Evolutionary conservation across 805 yeast species (phyloP).

Genomic region (Candida hungchunana): DNA sequence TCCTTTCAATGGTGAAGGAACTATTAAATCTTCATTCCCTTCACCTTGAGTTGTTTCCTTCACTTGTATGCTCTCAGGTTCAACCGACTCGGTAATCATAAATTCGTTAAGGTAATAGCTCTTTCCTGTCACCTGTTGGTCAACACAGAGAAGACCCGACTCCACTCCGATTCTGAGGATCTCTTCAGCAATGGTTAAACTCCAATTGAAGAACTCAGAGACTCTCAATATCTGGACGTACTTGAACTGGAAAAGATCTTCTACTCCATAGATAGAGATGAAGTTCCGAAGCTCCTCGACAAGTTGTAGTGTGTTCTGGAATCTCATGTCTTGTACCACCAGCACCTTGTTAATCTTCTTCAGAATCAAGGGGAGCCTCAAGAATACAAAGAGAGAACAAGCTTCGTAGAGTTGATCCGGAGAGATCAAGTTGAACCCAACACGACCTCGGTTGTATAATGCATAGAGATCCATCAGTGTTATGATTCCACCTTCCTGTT

Average conservation of each 20-base stretch:
- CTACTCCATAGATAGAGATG: constrained; percentile 28
- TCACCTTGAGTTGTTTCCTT: constrained; percentile 1
- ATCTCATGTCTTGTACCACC: constrained; percentile 38
- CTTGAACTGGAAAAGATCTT: constrained; percentile 24
- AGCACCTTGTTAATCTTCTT: constrained; percentile 34
- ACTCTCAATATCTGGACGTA: constrained; percentile 25
- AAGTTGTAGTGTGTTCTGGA: constrained; percentile 31
- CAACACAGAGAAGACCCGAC: constrained; percentile 56
- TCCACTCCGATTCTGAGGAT: constrained; percentile 58
- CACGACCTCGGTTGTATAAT: constrained; percentile 59
- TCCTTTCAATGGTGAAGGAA: too few species aligned
- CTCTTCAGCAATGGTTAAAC: constrained; percentile 59
- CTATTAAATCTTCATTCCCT: not conserved
- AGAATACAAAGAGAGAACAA: constrained; percentile 47
- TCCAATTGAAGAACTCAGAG: constrained; percentile 50
- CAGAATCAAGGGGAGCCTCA: constrained; percentile 54
- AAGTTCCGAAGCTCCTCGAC: constrained; percentile 25
- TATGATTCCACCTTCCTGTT: constrained; percentile 52
- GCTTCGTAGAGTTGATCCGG: constrained; percentile 67
- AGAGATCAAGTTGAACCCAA: constrained; percentile 61
- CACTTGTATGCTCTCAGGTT: not conserved
- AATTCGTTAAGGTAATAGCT: constrained; percentile 52
- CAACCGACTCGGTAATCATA: not conserved
- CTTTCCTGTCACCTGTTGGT: constrained; percentile 63
- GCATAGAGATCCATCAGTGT: constrained; percentile 61